Evolutionary conservation across 2,329 filamentous ascomycete genomes (phyloP).

Genomic region (Aspergillus sojae): DNA sequence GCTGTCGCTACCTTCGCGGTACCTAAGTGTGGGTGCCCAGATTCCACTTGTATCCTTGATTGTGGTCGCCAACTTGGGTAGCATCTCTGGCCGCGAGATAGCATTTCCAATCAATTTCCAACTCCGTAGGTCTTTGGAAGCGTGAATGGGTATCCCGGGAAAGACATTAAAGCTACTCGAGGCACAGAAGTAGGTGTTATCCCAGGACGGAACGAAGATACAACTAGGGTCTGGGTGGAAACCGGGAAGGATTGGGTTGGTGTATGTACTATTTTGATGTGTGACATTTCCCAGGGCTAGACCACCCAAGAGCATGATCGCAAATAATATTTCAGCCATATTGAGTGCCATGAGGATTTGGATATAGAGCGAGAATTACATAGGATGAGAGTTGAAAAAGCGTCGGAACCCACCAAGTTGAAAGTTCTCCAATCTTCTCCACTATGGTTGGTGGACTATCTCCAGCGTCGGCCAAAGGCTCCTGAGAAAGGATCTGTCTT

Average conservation of each 20-base stretch:
- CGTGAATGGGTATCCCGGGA: slow-evolving; percentile 50
- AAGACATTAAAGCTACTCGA: slow-evolving; percentile 50
- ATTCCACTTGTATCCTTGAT: slow-evolving; percentile 36
- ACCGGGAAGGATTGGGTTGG: slow-evolving; percentile 51
- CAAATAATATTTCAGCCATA: neutral
- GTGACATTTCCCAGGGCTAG: neutral
- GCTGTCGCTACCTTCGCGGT: slow-evolving; percentile 45
- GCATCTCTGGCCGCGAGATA: slow-evolving; percentile 35
- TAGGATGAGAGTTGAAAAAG: neutral
- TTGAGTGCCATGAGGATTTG: neutral
- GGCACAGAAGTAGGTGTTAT: slow-evolving; percentile 48
- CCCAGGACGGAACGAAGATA: slow-evolving; percentile 39
- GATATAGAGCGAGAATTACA: neutral
- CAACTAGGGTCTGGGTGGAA: slow-evolving; percentile 53
- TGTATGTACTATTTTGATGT: slow-evolving; percentile 6
- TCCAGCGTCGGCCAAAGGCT: neutral
- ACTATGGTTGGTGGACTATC: neutral
- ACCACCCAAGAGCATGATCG: neutral
- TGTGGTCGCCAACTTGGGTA: slow-evolving; percentile 36
- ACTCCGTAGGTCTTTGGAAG: slow-evolving; percentile 43
- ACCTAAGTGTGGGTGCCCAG: slow-evolving; percentile 46
- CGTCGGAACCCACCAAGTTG: fast-evolving
- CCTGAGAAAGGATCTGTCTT: neutral
- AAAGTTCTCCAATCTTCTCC: neutral
- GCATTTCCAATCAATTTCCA: slow-evolving; percentile 24